phyloP scores from a whole-genome alignment of 2,329 filamentous ascomycete genomes.

The Colletotrichum kahawae region DNA sequence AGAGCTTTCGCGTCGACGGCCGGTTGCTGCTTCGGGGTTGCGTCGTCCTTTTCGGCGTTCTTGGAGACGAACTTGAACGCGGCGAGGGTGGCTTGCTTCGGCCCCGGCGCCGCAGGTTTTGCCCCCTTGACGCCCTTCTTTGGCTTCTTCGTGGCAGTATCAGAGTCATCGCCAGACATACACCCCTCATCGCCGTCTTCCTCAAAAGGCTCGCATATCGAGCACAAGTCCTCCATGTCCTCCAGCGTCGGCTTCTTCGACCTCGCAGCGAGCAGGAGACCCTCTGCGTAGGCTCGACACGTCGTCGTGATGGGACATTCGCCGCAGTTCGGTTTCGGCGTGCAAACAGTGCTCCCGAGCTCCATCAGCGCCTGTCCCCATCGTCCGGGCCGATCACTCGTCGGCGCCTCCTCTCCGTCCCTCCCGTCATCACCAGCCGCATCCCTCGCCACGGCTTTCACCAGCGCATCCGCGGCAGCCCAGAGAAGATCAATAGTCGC shows the following conservation, averaged over 20 bases:
- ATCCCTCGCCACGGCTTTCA: constrained; percentile 53
- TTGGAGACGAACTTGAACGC: constrained; percentile 38
- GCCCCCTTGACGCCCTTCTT: constrained; percentile 1
- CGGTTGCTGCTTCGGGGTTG: not conserved
- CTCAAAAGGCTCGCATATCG: constrained; percentile 52
- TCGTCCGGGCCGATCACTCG: constrained; percentile 58
- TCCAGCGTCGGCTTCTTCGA: constrained; percentile 23
- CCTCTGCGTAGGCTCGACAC: constrained; percentile 58
- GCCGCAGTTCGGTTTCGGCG: constrained; percentile 61
- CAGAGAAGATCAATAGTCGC: constrained; percentile 58
- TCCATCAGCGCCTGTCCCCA: constrained; percentile 73
- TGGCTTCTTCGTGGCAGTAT: constrained; percentile 9
- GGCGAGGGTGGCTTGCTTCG: constrained; percentile 37
- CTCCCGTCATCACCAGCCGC: constrained; percentile 20
- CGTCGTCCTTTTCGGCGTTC: constrained; percentile 1
- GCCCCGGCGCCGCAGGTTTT: not conserved
- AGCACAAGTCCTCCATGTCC: constrained; percentile 58
- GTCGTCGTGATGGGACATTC: constrained; percentile 55
- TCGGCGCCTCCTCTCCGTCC: constrained; percentile 27
- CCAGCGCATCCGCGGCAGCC: constrained; percentile 61
- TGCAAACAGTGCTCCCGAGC: constrained; percentile 66
- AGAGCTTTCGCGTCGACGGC: constrained; percentile 25
- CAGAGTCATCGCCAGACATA: not conserved
- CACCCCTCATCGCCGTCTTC: constrained; percentile 33
- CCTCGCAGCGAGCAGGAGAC: constrained; percentile 34